These are phyloP conservation scores for Fraxinus americana DNA, from an alignment of 257 asterid genomes.

Conservation along the genomic window DNA sequence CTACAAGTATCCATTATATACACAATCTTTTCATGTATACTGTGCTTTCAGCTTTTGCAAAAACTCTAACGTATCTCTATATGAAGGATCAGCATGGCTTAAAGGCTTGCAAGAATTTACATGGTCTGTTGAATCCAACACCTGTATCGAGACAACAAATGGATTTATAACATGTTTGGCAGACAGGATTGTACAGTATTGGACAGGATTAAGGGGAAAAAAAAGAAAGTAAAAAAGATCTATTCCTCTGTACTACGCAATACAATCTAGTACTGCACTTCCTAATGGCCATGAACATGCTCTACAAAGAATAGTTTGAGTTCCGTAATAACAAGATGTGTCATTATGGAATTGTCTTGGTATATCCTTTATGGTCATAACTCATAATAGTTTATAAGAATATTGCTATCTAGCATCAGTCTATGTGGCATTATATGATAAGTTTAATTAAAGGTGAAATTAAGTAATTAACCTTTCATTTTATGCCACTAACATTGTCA, in stretches of 20 bases:
- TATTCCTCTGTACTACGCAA: not conserved
- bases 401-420: no score
- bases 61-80: slow-evolving; percentile 78
- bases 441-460: no score
- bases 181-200: not conserved
- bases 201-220: not conserved
- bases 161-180: not conserved
- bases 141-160: slow-evolving; percentile 49
- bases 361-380: not conserved
- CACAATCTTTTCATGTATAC: slow-evolving; percentile 30
- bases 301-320: not conserved
- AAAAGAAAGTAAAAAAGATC: no score
- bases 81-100: slow-evolving; percentile 80
- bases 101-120: slow-evolving; percentile 95
- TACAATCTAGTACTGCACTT: not conserved
- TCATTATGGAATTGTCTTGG: not conserved
- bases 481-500: no score
- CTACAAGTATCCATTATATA: slow-evolving; percentile 16
- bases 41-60: slow-evolving; percentile 71
- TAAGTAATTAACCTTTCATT: no score
- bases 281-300: not conserved
- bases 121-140: slow-evolving; percentile 95
- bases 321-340: not conserved
- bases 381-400: not conserved
- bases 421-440: no score